Base-by-base conservation (phyloP, 257 asterid genomes). In the Nicotiana benthamiana region DNA sequence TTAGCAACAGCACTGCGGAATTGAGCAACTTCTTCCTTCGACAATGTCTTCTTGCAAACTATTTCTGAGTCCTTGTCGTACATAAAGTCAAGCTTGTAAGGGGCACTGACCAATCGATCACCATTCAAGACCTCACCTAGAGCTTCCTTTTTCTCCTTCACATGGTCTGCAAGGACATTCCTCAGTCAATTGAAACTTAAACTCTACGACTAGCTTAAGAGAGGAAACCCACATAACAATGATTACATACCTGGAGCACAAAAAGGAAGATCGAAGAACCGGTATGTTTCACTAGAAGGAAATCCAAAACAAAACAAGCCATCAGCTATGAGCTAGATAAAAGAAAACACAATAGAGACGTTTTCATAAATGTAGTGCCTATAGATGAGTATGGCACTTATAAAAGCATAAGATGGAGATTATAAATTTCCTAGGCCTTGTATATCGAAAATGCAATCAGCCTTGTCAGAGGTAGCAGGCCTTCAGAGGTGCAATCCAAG, bases 181-280 rank as follows among this genome's bases (percentile, higher is more conserved):
- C 62, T 68, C 52, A 13, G 46, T 11, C 56, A 57, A 46, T 51
- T 11, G 68, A 51, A 78, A 27, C 77, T 56, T n/a, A 4, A 51
- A 43, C 22, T 79, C 67, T 26, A 10, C 32, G 59, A 61, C 54
- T 43, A 34, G 17, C 27, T 66, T 22, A 46, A 52, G 72, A 48
- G 78, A 2, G 26, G 60, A 24, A 40, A 79, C 82, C 43, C 51
- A 20, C 15, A 30, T 40, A 75, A 27, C 32, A 80, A 77, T 57
- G 75, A 66, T 75, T 26, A 17, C 68, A 48, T 79, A 91, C 95
- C 95, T 88, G 93, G 91, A 20, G 85, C 57, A 85, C 96, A 91
- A 84, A 91, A 91, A 15, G 93, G 96, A 78, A 91, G 96, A 84
- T 91, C 96, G 62, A 91, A 91, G 85, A 82, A 91, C 28, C 96